phyloP scores from a whole-genome alignment of 140 eudicot genomes.

The Anethum foeniculum region DNA sequence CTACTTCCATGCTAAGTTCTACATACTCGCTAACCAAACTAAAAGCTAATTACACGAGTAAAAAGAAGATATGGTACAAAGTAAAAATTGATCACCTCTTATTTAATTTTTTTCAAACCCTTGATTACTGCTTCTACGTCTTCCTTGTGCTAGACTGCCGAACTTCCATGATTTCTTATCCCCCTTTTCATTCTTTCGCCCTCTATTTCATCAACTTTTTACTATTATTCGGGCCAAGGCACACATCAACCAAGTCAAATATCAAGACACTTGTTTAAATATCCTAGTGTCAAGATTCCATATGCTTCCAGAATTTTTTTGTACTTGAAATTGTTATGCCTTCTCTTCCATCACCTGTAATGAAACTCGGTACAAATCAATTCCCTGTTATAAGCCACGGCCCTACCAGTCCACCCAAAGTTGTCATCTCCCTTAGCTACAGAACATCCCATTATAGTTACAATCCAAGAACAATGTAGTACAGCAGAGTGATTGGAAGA shows the following conservation, averaged over 20 bases:
- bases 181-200: conserved; percentile 3
- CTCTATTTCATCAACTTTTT: neutral
- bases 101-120: conserved; percentile 3
- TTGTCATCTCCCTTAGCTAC: neutral
- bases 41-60: neutral
- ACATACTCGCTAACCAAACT: neutral
- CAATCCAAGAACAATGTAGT: conserved; percentile 41
- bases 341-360: neutral
- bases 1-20: neutral
- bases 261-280: conserved; percentile 8
- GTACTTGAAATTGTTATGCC: neutral
- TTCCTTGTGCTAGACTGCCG: neutral
- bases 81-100: neutral
- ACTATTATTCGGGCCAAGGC: neutral
- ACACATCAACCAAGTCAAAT: conserved; percentile 9
- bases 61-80: neutral
- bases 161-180: conserved; percentile 11
- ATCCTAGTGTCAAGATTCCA: conserved; percentile 6
- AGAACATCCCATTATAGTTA: neutral
- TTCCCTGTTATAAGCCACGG: neutral
- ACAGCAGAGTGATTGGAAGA: conserved; percentile 37
- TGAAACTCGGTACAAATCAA: conserved; percentile 2
- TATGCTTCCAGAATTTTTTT: neutral
- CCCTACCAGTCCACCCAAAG: neutral
- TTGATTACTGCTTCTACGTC: neutral